Evolutionary conservation across 495 filamentous ascomycete genomes (phyloP).

Genomic region (Astrothelium macrocarpum): DNA sequence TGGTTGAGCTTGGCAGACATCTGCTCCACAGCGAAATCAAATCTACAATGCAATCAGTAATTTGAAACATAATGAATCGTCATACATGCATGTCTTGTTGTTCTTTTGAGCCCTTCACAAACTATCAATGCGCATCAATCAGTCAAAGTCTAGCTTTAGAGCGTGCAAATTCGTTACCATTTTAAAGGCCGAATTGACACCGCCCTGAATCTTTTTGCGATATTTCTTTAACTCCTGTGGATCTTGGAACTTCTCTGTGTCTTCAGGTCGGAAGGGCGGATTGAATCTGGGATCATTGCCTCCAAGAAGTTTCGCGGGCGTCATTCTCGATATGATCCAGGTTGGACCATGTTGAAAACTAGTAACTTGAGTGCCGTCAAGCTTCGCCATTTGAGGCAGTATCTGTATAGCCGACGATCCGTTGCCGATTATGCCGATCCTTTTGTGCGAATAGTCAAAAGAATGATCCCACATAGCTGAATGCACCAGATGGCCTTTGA

Average conservation of each 20-base stretch:
- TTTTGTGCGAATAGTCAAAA: conserved; percentile 19
- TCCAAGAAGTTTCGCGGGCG: conserved; percentile 16
- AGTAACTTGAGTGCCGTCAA: conserved; percentile 12
- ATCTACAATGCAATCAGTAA: not conserved
- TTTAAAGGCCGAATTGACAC: conserved; percentile 14
- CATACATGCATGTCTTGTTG: conserved; percentile 5
- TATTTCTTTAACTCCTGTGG: conserved; percentile 15
- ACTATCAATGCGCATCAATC: not conserved
- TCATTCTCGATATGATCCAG: conserved; percentile 10
- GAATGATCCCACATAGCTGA: conserved; percentile 22
- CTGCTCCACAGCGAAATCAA: conserved; percentile 20
- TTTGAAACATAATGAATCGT: not conserved
- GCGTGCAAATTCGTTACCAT: conserved; percentile 4
- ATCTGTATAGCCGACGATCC: conserved; percentile 24
- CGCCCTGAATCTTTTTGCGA: conserved; percentile 15
- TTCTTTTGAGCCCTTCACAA: conserved; percentile 14
- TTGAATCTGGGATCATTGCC: conserved; percentile 6
- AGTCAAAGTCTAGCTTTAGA: too few species aligned
- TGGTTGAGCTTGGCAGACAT: conserved; percentile 35
- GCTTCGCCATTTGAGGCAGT: conserved; percentile 19
- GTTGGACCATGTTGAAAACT: conserved; percentile 6
- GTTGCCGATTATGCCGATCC: conserved; percentile 26
- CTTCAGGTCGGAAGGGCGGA: conserved; percentile 10
- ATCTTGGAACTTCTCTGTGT: conserved; percentile 13
- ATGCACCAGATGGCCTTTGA: conserved; percentile 22